phyloP scores from a whole-genome alignment of 2,329 filamentous ascomycete genomes.

The Fusarium tupiense region DNA sequence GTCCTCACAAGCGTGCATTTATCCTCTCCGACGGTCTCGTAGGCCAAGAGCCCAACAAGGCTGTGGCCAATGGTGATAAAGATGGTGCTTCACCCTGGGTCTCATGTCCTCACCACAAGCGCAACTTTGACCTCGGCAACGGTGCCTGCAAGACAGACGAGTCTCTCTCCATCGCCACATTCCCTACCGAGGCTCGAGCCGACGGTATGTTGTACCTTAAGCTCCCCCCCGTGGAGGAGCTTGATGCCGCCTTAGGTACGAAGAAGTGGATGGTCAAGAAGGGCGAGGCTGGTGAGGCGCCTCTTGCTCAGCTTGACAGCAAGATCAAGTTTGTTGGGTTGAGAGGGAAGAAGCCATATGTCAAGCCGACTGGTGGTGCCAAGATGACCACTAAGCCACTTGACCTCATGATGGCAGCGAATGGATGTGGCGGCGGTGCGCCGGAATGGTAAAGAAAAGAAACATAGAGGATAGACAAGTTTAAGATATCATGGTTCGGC shows the following conservation, averaged over 20 bases:
- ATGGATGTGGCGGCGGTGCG: conserved; percentile 53
- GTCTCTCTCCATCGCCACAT: conserved; percentile 82
- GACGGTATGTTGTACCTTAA: conserved; percentile 85
- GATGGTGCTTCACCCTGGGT: conserved; percentile 70
- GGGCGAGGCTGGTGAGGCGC: conserved; percentile 63
- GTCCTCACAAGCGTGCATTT: conserved; percentile 90
- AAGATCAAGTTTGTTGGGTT: conserved; percentile 57
- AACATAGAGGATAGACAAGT: neutral
- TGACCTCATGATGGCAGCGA: conserved; percentile 50
- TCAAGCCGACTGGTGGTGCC: conserved; percentile 47
- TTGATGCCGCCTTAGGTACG: conserved; percentile 83
- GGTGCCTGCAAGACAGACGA: conserved; percentile 81
- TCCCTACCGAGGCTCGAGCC: conserved; percentile 75
- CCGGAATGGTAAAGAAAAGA: conserved; percentile 56
- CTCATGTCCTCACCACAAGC: conserved; percentile 88
- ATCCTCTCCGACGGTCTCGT: conserved; percentile 88
- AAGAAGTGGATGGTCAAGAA: conserved; percentile 81
- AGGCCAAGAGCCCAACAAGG: conserved; percentile 65
- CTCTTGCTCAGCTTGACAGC: conserved; percentile 57
- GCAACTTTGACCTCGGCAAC: conserved; percentile 81
- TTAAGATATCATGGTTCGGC: conserved; percentile 6
- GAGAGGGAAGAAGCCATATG: conserved; percentile 55
- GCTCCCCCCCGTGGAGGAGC: conserved; percentile 81
- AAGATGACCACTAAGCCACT: conserved; percentile 50
- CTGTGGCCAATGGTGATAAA: conserved; percentile 38